A percentile compares a stretch with the other conserved stretches of the same genome.
These are phyloP conservation scores for Podila horticola DNA, from an alignment of 192 early-diverging fungal species.

Conservation along the genomic window DNA sequence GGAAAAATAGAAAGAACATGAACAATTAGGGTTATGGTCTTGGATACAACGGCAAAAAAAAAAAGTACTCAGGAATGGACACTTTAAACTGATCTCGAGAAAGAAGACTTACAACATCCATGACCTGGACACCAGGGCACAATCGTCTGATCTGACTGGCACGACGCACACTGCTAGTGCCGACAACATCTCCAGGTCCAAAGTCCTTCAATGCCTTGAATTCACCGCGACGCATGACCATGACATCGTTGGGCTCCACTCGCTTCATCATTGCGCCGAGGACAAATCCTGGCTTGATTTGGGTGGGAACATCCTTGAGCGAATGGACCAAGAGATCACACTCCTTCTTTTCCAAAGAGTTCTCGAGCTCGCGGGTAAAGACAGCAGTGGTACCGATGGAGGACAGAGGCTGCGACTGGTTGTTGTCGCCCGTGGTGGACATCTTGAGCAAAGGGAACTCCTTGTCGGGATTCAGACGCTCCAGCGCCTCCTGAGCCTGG, in stretches of 20 bases:
- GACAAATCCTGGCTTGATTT: constrained; percentile 81
- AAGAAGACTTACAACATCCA: constrained; percentile 72
- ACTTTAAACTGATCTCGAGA: constrained; percentile 1
- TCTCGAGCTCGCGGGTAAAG: constrained; percentile 93
- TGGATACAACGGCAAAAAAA: neutral
- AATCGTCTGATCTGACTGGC: constrained; percentile 83
- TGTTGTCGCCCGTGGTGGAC: constrained; percentile 83
- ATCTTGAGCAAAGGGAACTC: constrained; percentile 66
- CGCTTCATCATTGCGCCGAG: constrained; percentile 86
- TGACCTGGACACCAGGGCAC: constrained; percentile 82
- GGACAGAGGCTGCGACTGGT: constrained; percentile 82
- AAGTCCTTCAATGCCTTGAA: constrained; percentile 68
- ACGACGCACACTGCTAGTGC: constrained; percentile 89
- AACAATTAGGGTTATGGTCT: too few species aligned
- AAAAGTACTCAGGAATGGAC: constrained; percentile 2
- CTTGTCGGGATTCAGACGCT: constrained; percentile 55
- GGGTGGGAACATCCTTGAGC: constrained; percentile 94
- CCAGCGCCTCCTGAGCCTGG: constrained; percentile 69
- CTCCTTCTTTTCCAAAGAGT: constrained; percentile 68
- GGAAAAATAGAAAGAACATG: neutral
- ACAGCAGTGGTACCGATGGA: constrained; percentile 93
- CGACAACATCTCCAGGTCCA: constrained; percentile 80
- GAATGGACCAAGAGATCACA: constrained; percentile 94
- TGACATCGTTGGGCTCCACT: constrained; percentile 92
- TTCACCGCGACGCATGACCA: constrained; percentile 69